Base-by-base conservation (phyloP, 768 basidiomycete genomes). In the Glaciozyma antarctica region DNA sequence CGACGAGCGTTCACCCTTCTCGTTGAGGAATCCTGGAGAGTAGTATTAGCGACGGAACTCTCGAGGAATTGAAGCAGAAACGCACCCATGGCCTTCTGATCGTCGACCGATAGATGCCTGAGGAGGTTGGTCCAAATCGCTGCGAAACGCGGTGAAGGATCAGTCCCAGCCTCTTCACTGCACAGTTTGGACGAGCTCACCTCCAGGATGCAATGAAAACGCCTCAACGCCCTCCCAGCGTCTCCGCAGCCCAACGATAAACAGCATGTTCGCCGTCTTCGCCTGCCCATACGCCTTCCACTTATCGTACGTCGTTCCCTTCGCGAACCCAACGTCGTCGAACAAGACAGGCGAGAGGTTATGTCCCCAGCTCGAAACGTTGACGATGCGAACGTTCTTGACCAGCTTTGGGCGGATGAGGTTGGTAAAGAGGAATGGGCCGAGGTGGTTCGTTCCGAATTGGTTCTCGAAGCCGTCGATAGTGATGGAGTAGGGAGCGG, bases 401-500 rank as follows among this genome's bases (percentile, higher is more conserved):
- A 15, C 21, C 21, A 55, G 53, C 16, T 24, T 17, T 10, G 53
- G 17, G 30, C n/a, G 19, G 32, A 55, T 55, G 53, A 55, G 53
- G 58, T 60, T 57, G 26, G 69, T 70, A 47, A 70, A 64, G 43
- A 67, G 43, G 61, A 70, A 70, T 21, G 52, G 64, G 2, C 62
- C 69, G 41, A 70, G 62, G 45, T 67, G 66, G 56, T 70, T 67
- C 22, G 58, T 58, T 10, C 49, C 68, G 56, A 70, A 63, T 34
- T 70, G 68, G 4, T 48, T 16, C 56, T 70, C 68, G 59, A 57
- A 57, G 41, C 60, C 38, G 38, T 48, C 47, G 47, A 22, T 7
- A 7, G 21, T 21, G 47, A 21, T 22, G 22, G 47, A 48, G 47
- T 48, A 22, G 47, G 19, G 47, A 48, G n/a, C 10, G 47, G 19